Evolutionary conservation across 768 basidiomycete species (phyloP).

Genomic region (Suillus cothurnatus): DNA sequence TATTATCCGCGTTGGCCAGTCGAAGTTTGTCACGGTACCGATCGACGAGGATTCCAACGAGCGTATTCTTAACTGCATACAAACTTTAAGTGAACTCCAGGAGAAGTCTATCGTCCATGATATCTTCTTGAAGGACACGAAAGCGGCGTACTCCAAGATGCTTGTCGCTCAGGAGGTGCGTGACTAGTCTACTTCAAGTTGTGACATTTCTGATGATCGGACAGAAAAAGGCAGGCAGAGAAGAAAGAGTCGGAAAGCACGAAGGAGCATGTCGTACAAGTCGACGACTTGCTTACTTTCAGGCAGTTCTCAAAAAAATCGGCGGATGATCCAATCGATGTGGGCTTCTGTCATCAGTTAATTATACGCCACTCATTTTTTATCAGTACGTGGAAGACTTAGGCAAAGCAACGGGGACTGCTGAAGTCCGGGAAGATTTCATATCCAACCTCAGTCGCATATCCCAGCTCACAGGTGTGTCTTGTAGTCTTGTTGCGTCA

Average conservation of each 20-base stretch:
- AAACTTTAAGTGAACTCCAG: conserved; percentile 83
- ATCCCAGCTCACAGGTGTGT: conserved; percentile 85
- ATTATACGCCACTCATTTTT: background rate
- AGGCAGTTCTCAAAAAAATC: conserved; percentile 95
- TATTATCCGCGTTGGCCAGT: conserved; percentile 95
- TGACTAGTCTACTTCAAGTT: conserved; percentile 6
- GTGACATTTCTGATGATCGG: conserved; percentile 7
- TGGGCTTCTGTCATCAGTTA: conserved; percentile 28
- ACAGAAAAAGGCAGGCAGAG: conserved; percentile 86
- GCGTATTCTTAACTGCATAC: conserved; percentile 94
- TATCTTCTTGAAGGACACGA: conserved; percentile 84
- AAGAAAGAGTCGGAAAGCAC: conserved; percentile 82
- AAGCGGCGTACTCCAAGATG: conserved; percentile 93
- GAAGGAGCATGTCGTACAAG: conserved; percentile 75
- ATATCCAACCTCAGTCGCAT: conserved; percentile 93
- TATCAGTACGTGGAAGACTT: conserved; percentile 81
- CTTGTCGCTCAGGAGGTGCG: conserved; percentile 88
- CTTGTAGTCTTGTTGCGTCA: background rate
- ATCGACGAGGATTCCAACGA: conserved; percentile 99
- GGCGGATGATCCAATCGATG: conserved; percentile 76
- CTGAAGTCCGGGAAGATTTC: conserved; percentile 87
- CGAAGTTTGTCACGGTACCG: conserved; percentile 89
- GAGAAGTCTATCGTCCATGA: conserved; percentile 58
- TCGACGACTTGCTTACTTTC: conserved; percentile 91
- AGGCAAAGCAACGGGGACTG: conserved; percentile 82